Evolutionary conservation across 2,329 filamentous ascomycete genomes (phyloP), one percentile per base, ranked within the genome.

Genomic region (Venturia effusa): DNA sequence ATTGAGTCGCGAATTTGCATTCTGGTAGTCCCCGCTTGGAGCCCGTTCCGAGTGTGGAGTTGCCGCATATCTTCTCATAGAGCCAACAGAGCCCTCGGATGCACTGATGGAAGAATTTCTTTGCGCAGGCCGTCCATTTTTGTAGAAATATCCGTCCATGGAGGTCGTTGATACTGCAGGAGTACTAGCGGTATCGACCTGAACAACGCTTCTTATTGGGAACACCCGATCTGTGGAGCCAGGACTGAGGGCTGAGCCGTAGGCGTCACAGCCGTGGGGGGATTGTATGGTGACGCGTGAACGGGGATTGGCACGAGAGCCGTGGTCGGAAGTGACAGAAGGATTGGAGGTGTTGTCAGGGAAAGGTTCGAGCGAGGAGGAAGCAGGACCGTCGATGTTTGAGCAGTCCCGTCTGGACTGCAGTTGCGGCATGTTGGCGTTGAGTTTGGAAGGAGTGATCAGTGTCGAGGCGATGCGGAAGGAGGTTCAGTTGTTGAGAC

Each of bases 191-290:
- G 84, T 83, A 68, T 89, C 86, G 48, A 92, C 84, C 7, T 84
- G 89, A 30, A 93, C 80, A 54, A 90, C 86, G n/a, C 88, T 92
- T 60, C 88, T 84, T 39, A 93, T 88, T n/a, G 89, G 89, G 64
- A 89, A 93, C 5, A 93, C 88, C 63, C 88, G 83, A 69, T 92
- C 82, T 59, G 76, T 71, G 4, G 74, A 68, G 45, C 71, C 73
- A 22, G 78, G 77, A 67, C 76, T 79, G 59, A 78, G 68, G 7
- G 69, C 62, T 32, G 48, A 54, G 27, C 7, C 17, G 51, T 57
- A 19, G 27, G 51, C 4, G 8, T 57, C 51, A 17, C n/a, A 57
- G n/a, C 4, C 30, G 51, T 57, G 22, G 5, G 51, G 51, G 10
- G 51, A 57, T 34, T 57, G 51, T 57, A 57, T 37, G 4, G 24